phyloP scores from a whole-genome alignment of 2,329 filamentous ascomycete species.

The Chaetomium globosum region DNA sequence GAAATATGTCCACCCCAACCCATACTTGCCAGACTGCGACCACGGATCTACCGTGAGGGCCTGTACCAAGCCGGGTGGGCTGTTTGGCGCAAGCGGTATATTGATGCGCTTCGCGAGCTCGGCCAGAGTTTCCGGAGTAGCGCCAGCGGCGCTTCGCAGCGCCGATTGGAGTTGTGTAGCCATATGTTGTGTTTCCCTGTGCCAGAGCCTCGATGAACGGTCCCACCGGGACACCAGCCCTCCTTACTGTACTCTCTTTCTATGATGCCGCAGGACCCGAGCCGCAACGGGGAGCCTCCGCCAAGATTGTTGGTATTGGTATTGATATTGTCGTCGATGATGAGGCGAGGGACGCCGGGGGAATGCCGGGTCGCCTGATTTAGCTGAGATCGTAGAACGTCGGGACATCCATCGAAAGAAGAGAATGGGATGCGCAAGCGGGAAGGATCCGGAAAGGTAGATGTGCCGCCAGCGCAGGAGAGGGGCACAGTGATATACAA shows the following conservation, averaged over 20 bases:
- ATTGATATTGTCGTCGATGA: slow-evolving; percentile 15
- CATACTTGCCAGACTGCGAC: slow-evolving; percentile 81
- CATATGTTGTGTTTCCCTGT: slow-evolving; percentile 42
- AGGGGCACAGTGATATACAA: slow-evolving; percentile 28
- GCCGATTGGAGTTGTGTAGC: slow-evolving; percentile 43
- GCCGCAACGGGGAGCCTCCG: slow-evolving; percentile 22
- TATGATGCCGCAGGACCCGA: slow-evolving; percentile 16
- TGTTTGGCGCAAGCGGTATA: slow-evolving; percentile 62
- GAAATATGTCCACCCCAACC: slow-evolving; percentile 85
- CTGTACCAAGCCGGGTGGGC: slow-evolving; percentile 63
- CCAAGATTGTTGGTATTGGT: slow-evolving; percentile 10
- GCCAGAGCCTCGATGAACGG: slow-evolving; percentile 17
- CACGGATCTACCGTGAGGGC: slow-evolving; percentile 75
- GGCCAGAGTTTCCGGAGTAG: slow-evolving; percentile 43
- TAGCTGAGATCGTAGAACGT: slow-evolving; percentile 36
- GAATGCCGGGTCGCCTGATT: slow-evolving; percentile 45
- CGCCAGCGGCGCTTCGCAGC: slow-evolving; percentile 42
- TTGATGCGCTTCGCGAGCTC: slow-evolving; percentile 58
- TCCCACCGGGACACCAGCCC: slow-evolving; percentile 5
- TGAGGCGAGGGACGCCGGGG: slow-evolving; percentile 44
- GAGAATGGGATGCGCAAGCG: slow-evolving; percentile 13
- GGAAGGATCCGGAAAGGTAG: slow-evolving; percentile 23
- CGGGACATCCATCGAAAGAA: slow-evolving; percentile 35
- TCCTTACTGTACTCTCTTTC: slow-evolving; percentile 20
- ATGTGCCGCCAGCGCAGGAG: slow-evolving; percentile 22